phyloP scores from a whole-genome alignment of 2,329 filamentous ascomycete genomes.

The Ceratocystis ficicola region DNA sequence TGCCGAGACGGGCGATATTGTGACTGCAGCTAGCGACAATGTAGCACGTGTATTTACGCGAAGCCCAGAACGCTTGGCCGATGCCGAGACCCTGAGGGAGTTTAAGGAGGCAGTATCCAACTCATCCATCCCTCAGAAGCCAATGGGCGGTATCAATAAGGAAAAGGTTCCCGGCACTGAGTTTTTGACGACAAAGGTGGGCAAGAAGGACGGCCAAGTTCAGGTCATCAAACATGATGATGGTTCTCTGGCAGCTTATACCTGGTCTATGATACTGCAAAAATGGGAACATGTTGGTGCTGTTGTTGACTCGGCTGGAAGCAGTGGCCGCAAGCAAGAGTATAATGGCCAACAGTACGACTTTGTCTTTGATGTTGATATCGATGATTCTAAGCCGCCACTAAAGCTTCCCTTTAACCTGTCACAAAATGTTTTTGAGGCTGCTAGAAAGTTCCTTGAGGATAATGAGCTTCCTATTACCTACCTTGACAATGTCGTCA shows the following conservation, averaged over 20 bases:
- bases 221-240: constrained; percentile 79
- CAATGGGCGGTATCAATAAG: constrained; percentile 74
- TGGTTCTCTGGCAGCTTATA: constrained; percentile 72
- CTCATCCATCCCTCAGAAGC: constrained; percentile 79
- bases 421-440: constrained; percentile 83
- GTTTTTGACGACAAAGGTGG: constrained; percentile 67
- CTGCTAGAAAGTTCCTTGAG: constrained; percentile 78
- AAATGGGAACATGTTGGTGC: constrained; percentile 87
- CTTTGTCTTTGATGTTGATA: constrained; percentile 92
- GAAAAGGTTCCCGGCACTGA: constrained; percentile 82
- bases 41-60: constrained; percentile 75
- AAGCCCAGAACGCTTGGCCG: constrained; percentile 55
- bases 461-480: constrained; percentile 77
- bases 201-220: constrained; percentile 93
- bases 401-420: constrained; percentile 91
- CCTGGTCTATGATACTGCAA: constrained; percentile 61
- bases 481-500: constrained; percentile 83
- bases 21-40: constrained; percentile 83
- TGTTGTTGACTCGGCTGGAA: constrained; percentile 78
- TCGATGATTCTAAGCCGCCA: constrained; percentile 84
- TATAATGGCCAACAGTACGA: constrained; percentile 84
- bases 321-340: constrained; percentile 63
- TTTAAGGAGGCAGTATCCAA: constrained; percentile 75
- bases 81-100: constrained; percentile 51
- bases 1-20: constrained; percentile 73